Percentiles rank a stretch among this genome's conserved stretches.
These are phyloP conservation scores for Pseudocercospora fijiensis DNA, from an alignment of 2,329 filamentous ascomycete species.

Conservation along the genomic window DNA sequence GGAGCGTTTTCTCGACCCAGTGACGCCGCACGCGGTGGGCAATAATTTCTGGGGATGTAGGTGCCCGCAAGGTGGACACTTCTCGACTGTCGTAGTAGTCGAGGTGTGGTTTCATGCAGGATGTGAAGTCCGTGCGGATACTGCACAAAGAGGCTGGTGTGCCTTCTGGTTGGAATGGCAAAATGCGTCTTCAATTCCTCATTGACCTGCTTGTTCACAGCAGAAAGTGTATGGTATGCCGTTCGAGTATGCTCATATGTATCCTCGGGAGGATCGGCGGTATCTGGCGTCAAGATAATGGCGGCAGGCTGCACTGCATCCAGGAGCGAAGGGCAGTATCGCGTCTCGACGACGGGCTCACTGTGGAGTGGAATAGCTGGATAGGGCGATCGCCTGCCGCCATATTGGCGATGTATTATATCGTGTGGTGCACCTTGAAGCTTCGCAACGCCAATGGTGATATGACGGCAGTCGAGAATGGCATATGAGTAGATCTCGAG, in stretches of 20 bases:
- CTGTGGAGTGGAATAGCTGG: slow-evolving; percentile 42
- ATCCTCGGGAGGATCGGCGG: slow-evolving; percentile 14
- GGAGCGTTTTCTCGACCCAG: slow-evolving; percentile 9
- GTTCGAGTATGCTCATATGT: slow-evolving; percentile 17
- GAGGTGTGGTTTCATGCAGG: slow-evolving; percentile 41
- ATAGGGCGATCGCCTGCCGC: slow-evolving; percentile 28
- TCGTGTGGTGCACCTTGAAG: slow-evolving; percentile 37
- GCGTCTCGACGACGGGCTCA: slow-evolving; percentile 38
- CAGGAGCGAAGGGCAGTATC: slow-evolving; percentile 40
- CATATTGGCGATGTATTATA: slow-evolving; percentile 35
- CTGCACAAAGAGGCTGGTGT: slow-evolving; percentile 43
- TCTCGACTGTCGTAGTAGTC: slow-evolving; percentile 42
- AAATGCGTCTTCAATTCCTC: slow-evolving; percentile 42
- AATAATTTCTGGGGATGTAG: slow-evolving; percentile 33
- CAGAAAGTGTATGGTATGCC: slow-evolving; percentile 22
- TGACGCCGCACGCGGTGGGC: slow-evolving; percentile 24
- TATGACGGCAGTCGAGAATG: slow-evolving; percentile 38
- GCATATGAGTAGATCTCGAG: slow-evolving; percentile 46
- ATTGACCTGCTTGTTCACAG: slow-evolving; percentile 39
- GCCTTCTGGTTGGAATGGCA: slow-evolving; percentile 28
- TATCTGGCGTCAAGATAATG: slow-evolving; percentile 19
- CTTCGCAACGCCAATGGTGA: slow-evolving; percentile 44
- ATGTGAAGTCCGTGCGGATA: slow-evolving; percentile 45
- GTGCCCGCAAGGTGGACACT: slow-evolving; percentile 45
- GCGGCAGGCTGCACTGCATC: slow-evolving; percentile 33